Evolutionary conservation across 495 filamentous ascomycete species (phyloP), one percentile per base, ranked within the genome.

Genomic region (Daldinia decipiens): DNA sequence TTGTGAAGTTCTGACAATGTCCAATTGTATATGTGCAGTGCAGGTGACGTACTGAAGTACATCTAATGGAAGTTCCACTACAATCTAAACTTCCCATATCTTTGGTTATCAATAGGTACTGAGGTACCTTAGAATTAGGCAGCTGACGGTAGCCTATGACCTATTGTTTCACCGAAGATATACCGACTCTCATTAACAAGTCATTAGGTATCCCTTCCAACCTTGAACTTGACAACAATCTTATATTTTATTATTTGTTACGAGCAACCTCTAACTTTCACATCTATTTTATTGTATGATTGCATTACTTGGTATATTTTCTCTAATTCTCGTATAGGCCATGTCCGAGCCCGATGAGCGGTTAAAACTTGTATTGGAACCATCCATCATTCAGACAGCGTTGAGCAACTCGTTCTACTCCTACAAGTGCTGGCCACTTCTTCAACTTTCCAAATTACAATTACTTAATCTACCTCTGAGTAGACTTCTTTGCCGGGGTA

Each of bases 381-480:
- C 9, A 21, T 24, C 4, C 11, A 21, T 24, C 24, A 21, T 27
- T 38, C 43, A 11, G 45, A 39, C 17, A 52, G 52, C 19, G 27
- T 65, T 47, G 39, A 59, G 47, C 36, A 43, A 55, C 19, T 51
- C 4, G 47, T 26, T 45, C 5, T 36, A 15, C 6, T 47, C 36
- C 36, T 9, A 11, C 27, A 57, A 69, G 60, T 65, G 55, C 67
- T 36, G 60, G 60, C 19, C 60, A 43, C 54, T 56, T 62, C 19
- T 11, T 7, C 3, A 31, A 53, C 15, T 29, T 15, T 53, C 13
- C 51, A 11, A 7, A 11, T 47, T 11, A 24, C 19, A 7, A 11
- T 47, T 11, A 24, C 19, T 5, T 47, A 12, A 3, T 47, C 7
- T 47, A 24, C 19, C 8, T 47, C 21, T 5, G 3, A 24, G 7